Base-by-base conservation (phyloP, 768 basidiomycete species). In the Suillus occidentalis region DNA sequence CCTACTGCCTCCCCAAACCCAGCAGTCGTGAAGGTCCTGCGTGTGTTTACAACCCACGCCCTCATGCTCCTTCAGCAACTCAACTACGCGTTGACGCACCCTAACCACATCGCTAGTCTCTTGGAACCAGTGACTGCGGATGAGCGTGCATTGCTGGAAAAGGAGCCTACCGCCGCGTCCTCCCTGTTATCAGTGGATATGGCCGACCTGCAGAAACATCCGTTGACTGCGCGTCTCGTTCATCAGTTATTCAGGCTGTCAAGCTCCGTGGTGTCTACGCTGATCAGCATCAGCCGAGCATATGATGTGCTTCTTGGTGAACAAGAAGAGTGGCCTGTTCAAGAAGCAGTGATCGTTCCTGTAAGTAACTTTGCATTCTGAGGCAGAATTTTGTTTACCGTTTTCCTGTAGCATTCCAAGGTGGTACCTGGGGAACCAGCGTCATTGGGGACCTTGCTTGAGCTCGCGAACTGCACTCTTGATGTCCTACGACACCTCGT, bases 21-120 rank as follows among this genome's bases (percentile, higher is more conserved):
- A 53, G 83, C 84, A 3, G 82, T 88, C 20, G 83, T 83, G 61
- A 87, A 85, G 68, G 85, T 94, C 7, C 81, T 95, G 50, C 82
- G 83, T 1, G 86, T 85, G 20, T 95, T 93, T 74, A 85, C 88
- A 3, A 80, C 80, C 0, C 87, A 86, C 66, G 88, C 90, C 0
- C 77, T 95, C 22, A 80, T 87, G 39, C 85, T 97, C 31, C 81
- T 97, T 1, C 94, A 95, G 72, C 91, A 95, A 68, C 77, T 97
- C 66, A 95, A 95, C 75, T 95, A 95, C 68, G 91, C 93, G 0
- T 82, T 97, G 56, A 90, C 93, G 0, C 95, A 98, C 75, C 95
- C 95, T 8, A 92, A 95, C 71, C 90, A 95, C 70, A 83, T 97
- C 14, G 87, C 90, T 1, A 89, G 89, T 68, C 80, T 93, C 34